Evolutionary conservation across 257 asterid species (phyloP).

Genomic region (Fraxinus anomala): DNA sequence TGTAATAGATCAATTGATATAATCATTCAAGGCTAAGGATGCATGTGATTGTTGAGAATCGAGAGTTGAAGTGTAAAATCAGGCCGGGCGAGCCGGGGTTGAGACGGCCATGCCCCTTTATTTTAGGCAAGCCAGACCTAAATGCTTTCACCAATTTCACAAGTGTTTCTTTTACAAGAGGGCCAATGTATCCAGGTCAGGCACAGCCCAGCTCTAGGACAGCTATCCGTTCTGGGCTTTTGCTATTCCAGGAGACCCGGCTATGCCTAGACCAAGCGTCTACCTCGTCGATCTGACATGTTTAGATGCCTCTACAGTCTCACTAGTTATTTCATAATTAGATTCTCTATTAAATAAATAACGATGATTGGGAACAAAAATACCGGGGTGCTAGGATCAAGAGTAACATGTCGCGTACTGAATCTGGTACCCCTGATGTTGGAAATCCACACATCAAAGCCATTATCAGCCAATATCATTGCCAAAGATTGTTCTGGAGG

Average conservation of each 20-base stretch:
- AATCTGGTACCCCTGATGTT: constrained; percentile 72
- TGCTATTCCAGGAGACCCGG: too few relatives aligned
- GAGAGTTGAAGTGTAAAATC: too few relatives aligned
- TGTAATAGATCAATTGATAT: too few relatives aligned
- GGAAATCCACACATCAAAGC: constrained; percentile 87
- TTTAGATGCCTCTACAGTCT: not conserved
- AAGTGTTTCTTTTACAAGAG: too few relatives aligned
- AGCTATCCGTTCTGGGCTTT: too few relatives aligned
- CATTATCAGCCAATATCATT: constrained; percentile 67
- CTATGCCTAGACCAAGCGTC: too few relatives aligned
- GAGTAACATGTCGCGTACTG: constrained; percentile 60
- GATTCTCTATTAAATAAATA: not conserved
- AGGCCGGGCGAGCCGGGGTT: too few relatives aligned
- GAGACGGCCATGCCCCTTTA: too few relatives aligned
- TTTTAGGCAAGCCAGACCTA: not conserved
- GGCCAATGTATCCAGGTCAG: too few relatives aligned
- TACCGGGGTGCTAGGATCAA: constrained; percentile 57
- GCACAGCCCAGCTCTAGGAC: too few relatives aligned
- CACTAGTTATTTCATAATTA: not conserved
- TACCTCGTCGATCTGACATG: not conserved
- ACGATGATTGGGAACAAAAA: not conserved
- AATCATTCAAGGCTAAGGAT: too few relatives aligned
- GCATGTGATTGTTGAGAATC: too few relatives aligned
- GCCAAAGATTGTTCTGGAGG: constrained; percentile 67
- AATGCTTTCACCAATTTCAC: not conserved